A percentile compares a stretch with the other conserved stretches of the same genome.
Evolutionary conservation across 2,329 filamentous ascomycete genomes (phyloP).

Genomic region (Cytospora chrysosperma): DNA sequence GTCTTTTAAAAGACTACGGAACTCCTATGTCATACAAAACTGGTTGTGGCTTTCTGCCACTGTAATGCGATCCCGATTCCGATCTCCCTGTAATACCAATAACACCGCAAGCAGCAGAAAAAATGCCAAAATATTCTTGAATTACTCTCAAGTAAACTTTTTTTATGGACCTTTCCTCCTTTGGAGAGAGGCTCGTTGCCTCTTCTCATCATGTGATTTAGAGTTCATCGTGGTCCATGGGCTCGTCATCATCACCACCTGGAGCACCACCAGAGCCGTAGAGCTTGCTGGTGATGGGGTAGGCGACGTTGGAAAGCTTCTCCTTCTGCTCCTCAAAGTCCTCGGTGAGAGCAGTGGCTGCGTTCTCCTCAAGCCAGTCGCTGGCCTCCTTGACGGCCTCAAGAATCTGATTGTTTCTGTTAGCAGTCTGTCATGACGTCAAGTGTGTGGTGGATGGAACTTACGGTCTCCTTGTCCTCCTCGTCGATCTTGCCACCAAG

Average conservation of each 20-base stretch:
- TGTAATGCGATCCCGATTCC: conserved; percentile 18
- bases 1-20: conserved; percentile 7
- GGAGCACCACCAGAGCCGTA: conserved; percentile 67
- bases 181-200: not conserved
- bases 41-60: conserved; percentile 18
- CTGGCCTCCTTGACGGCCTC: conserved; percentile 96
- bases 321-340: conserved; percentile 99
- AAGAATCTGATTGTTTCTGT: conserved; percentile 59
- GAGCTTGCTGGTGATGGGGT: conserved; percentile 98
- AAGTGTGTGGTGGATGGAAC: conserved; percentile 33
- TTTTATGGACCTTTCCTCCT: conserved; percentile 16
- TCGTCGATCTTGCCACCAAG: conserved; percentile 98
- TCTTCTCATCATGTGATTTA: conserved; percentile 46
- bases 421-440: conserved; percentile 31
- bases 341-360: conserved; percentile 77
- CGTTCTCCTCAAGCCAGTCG: conserved; percentile 97
- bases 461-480: conserved; percentile 94
- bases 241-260: conserved; percentile 70
- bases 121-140: conserved; percentile 18
- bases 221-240: conserved; percentile 72
- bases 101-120: conserved; percentile 19
- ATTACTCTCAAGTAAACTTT: conserved; percentile 20
- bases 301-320: conserved; percentile 94
- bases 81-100: conserved; percentile 13
- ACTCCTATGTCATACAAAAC: conserved; percentile 22